Percentiles rank a stretch among this genome's conserved stretches.
Evolutionary conservation across 106 monocot species (phyloP).

Genomic region (Acorus calamus): DNA sequence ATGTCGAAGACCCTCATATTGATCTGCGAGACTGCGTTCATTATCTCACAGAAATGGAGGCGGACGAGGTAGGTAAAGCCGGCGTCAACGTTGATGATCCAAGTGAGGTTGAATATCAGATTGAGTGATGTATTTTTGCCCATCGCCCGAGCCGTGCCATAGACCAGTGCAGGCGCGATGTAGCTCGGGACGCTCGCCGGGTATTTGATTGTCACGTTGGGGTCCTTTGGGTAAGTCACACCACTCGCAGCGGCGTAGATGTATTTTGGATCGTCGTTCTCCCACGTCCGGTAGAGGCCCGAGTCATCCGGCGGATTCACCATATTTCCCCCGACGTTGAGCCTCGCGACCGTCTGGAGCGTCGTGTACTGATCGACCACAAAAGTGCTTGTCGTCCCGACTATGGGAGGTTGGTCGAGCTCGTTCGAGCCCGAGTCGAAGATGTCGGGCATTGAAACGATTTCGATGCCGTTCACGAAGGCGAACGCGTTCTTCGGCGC

Average conservation of each 20-base stretch:
- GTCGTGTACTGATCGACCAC: conserved; percentile 20
- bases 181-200: conserved; percentile 14
- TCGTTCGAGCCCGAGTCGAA: background rate
- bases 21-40: conserved; percentile 24
- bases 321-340: conserved; percentile 69
- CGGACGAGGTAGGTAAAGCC: conserved; percentile 60
- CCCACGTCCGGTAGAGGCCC: conserved; percentile 46
- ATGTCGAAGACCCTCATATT: conserved; percentile 46
- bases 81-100: conserved; percentile 48
- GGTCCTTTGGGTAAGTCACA: conserved; percentile 35
- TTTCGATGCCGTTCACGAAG: conserved; percentile 80
- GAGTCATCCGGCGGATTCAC: conserved; percentile 32
- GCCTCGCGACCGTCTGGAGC: conserved; percentile 47
- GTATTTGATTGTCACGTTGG: conserved; percentile 49
- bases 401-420: conserved; percentile 3
- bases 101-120: conserved; percentile 61
- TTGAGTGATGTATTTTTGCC: conserved; percentile 26
- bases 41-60: conserved; percentile 82
- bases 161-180: conserved; percentile 51
- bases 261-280: conserved; percentile 34
- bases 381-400: conserved; percentile 8
- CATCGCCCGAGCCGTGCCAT: conserved; percentile 65
- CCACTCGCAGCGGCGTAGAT: conserved; percentile 42
- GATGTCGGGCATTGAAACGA: conserved; percentile 51
- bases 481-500: conserved; percentile 32